Base-by-base conservation (phyloP, 2,329 filamentous ascomycete genomes). In the Colletotrichum lindemuthianum region DNA sequence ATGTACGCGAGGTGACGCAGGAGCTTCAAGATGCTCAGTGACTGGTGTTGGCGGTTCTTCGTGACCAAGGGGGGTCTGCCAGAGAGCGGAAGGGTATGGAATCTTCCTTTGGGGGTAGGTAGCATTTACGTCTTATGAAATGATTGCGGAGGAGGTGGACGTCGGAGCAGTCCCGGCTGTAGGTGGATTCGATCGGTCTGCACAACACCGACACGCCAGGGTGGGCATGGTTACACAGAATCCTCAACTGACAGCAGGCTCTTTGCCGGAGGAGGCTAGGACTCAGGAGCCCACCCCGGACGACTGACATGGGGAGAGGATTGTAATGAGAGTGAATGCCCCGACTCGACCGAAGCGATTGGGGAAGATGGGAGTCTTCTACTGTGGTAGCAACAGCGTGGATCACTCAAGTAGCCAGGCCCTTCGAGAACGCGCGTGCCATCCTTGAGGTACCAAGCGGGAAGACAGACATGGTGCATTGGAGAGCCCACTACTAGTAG, bases 181-280 rank as follows among this genome's bases (percentile, higher is more conserved):
- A 37, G 44, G 59, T 58, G 59, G 47, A 36, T 52, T 47, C 54
- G 54, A 58, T 58, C 54, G 36, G 34, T 45, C 43, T 57, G 44
- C 44, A 34, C 54, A 48, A 57, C 44, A 57, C 44, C 54, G 39
- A 57, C 44, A 57, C 44, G 39, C 34, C 47, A 24, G 24, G 24
- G 24, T 24, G 3, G 24, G 24, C 24, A 24, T 24, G 50, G 39
- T 60, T 45, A 64, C 57, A 51, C 57, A 41, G 44, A 24, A 24
- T 3, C 37, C 33, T 34, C 44, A 47, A 53, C 43, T 39, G 40
- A 43, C 57, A 55, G 47, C 9, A 60, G 24, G 24, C 24, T 24
- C 24, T 24, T 24, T 24, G 37, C 32, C 39, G 13, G 24, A 55
- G 11, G 39, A 40, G 24, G n/a, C n/a, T n/a, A n/a, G n/a, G n/a